These are phyloP conservation scores for Leccinellum rugosiceps DNA, from an alignment of 768 basidiomycete genomes.

Conservation along the genomic window DNA sequence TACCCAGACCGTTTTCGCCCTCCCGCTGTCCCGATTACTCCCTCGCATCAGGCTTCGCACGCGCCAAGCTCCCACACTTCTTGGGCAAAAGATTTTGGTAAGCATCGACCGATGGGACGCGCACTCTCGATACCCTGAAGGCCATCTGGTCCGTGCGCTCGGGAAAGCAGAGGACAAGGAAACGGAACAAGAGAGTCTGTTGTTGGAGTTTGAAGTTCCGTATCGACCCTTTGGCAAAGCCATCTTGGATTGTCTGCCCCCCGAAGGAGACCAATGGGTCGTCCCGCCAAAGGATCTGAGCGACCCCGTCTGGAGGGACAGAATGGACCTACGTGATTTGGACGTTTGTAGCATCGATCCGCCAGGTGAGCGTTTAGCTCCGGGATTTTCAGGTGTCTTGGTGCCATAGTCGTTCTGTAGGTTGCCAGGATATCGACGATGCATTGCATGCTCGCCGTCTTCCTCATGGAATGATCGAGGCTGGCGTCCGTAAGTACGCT, in stretches of 20 bases:
- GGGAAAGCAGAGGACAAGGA: slow-evolving; percentile 93
- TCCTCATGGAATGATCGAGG: no score
- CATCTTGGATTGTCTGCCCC: slow-evolving; percentile 86
- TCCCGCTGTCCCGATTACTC: slow-evolving; percentile 85
- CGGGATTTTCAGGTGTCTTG: no score
- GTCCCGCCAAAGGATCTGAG: slow-evolving; percentile 71
- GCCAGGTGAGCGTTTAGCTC: no score
- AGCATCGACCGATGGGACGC: slow-evolving; percentile 91
- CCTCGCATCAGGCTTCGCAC: slow-evolving; percentile 79
- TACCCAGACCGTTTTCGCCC: slow-evolving; percentile 54
- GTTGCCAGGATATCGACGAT: no score
- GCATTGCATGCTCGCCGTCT: no score
- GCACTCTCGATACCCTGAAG: slow-evolving; percentile 90
- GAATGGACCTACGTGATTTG: slow-evolving; percentile 83
- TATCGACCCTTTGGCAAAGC: slow-evolving; percentile 97
- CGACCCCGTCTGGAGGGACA: slow-evolving; percentile 66
- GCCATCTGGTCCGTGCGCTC: slow-evolving; percentile 91
- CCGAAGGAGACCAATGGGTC: slow-evolving; percentile 86
- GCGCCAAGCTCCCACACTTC: slow-evolving; percentile 39
- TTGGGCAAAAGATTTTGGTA: slow-evolving; percentile 94
- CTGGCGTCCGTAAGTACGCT: no score
- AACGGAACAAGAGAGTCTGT: slow-evolving; percentile 89
- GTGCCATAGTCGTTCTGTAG: no score
- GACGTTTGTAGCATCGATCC: no score
- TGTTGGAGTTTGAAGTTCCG: slow-evolving; percentile 94